phyloP scores from a whole-genome alignment of 495 filamentous ascomycete genomes.

The Penicillium cataractarum region DNA sequence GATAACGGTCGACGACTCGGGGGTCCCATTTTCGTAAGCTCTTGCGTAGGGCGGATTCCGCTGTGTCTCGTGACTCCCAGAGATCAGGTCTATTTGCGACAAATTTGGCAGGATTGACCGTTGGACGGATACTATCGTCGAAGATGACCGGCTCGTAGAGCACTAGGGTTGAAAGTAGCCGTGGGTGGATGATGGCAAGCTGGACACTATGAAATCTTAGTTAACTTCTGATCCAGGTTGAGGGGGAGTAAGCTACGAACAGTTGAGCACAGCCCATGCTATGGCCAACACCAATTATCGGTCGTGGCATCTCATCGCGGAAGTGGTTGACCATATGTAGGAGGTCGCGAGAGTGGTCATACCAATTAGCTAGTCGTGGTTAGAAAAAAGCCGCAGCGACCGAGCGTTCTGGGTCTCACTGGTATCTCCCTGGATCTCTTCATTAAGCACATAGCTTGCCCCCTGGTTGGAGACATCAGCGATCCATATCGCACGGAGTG shows the following conservation, averaged over 20 bases:
- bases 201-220: not conserved
- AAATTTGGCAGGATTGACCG: conserved; percentile 3
- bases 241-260: conserved; percentile 12
- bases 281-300: conserved; percentile 77
- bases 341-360: conserved; percentile 77
- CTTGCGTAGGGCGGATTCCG: conserved; percentile 5
- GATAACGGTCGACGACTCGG: not conserved
- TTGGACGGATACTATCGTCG: not conserved
- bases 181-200: conserved; percentile 10
- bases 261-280: conserved; percentile 73
- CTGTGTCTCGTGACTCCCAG: conserved; percentile 7
- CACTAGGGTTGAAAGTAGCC: conserved; percentile 8
- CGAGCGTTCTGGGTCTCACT: conserved; percentile 40
- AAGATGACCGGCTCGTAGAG: conserved; percentile 8
- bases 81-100: not conserved
- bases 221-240: not conserved
- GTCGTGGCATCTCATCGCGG: conserved; percentile 69
- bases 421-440: conserved; percentile 64
- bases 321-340: conserved; percentile 76
- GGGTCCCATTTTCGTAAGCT: conserved; percentile 4
- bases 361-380: conserved; percentile 58
- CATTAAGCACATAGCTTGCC: conserved; percentile 68
- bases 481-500: conserved; percentile 72
- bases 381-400: conserved; percentile 2
- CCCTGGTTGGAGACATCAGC: conserved; percentile 73